Conservation (phyloP, 1,284 basidiomycete genomes). For the Cryptococcus sp. region DNA sequence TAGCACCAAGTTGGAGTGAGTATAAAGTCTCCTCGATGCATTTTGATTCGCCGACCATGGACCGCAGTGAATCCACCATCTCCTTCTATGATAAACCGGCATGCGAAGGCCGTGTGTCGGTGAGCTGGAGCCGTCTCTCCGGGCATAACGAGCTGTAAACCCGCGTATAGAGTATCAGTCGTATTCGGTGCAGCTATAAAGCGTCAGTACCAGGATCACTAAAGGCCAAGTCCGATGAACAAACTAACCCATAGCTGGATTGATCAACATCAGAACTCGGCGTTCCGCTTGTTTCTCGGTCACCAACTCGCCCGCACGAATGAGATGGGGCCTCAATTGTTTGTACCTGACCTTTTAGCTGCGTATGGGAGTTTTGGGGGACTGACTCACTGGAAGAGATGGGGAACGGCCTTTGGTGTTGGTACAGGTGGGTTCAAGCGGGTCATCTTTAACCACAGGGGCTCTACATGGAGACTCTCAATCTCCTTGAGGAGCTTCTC, state of each 20-base stretch:
- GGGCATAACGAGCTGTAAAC: conserved; percentile 20
- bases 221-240: neutral
- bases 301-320: conserved; percentile 19
- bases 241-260: conserved; percentile 12
- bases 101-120: conserved; percentile 19
- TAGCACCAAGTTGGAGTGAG: conserved; percentile 18
- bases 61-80: conserved; percentile 22
- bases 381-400: conserved; percentile 17
- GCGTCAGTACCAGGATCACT: no score
- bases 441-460: conserved; percentile 17
- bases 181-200: conserved; percentile 12
- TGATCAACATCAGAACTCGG: conserved; percentile 22
- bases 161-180: conserved; percentile 23
- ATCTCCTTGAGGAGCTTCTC: conserved; percentile 16
- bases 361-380: neutral
- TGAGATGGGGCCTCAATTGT: conserved; percentile 12
- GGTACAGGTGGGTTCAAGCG: conserved; percentile 11
- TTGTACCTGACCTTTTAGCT: conserved; percentile 8
- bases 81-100: conserved; percentile 23
- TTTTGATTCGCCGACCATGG: conserved; percentile 17
- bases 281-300: conserved; percentile 21
- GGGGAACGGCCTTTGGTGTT: conserved; percentile 11
- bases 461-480: conserved; percentile 2
- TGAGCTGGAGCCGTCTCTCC: conserved; percentile 23
- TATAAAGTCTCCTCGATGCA: conserved; percentile 21